A percentile compares a stretch with the other conserved stretches of the same genome.
phyloP scores from a whole-genome alignment of 257 asterid genomes.

The Pogostemon cablin region DNA sequence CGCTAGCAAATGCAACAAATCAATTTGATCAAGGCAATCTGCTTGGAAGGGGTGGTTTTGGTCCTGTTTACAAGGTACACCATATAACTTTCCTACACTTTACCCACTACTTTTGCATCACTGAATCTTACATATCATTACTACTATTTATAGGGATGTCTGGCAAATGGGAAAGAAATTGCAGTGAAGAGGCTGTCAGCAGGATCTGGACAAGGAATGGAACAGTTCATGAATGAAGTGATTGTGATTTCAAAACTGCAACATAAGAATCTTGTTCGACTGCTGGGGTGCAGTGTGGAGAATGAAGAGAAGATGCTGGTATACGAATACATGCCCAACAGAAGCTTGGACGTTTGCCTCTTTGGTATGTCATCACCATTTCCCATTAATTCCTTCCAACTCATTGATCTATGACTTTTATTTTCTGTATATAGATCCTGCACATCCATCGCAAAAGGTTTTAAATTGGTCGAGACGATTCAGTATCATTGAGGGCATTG shows the following conservation, averaged over 20 bases:
- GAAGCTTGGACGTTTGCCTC: constrained; percentile 18
- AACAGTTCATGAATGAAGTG: constrained; percentile 26
- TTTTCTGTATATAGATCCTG: not conserved
- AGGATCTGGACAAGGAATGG: constrained; percentile 9
- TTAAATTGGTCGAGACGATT: constrained; percentile 25
- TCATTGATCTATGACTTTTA: not conserved
- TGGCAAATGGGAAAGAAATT: constrained; percentile 19
- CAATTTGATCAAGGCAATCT: constrained; percentile 1
- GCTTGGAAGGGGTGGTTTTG: constrained; percentile 23
- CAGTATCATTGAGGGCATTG: constrained; percentile 31
- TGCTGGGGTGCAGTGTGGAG: constrained; percentile 15
- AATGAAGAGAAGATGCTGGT: constrained; percentile 21
- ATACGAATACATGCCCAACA: constrained; percentile 18
- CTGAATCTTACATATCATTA: not conserved
- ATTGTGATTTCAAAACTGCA: constrained; percentile 21
- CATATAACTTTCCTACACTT: not conserved
- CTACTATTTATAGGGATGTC: constrained; percentile 1
- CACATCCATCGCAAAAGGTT: constrained; percentile 9
- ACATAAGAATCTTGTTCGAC: constrained; percentile 18
- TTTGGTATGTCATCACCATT: not conserved
- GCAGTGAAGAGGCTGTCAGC: constrained; percentile 19
- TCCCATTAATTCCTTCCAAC: not conserved
- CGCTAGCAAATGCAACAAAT: constrained; percentile 19
- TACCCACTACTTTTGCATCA: not conserved
- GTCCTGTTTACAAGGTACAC: constrained; percentile 20